Percentiles rank a stretch among this genome's conserved stretches.
These are phyloP conservation scores for Trichophyton schoenleinii DNA, from an alignment of 2,329 filamentous ascomycete species.

Conservation along the genomic window DNA sequence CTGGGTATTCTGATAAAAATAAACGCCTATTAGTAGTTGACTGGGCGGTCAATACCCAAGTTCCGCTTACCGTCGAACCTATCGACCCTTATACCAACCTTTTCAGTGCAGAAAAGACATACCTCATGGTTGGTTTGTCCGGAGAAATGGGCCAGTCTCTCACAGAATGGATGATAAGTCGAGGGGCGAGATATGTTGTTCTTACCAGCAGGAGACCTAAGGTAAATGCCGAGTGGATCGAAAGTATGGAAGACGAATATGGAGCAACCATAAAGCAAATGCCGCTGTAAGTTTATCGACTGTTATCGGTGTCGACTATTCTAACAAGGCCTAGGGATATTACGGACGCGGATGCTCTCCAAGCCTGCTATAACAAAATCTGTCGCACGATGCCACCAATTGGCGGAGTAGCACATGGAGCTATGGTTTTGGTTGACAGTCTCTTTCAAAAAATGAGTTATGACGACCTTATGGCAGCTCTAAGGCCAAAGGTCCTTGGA, in stretches of 20 bases:
- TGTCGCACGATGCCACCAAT: slow-evolving; percentile 18
- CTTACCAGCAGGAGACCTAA: slow-evolving; percentile 22
- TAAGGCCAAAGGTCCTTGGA: slow-evolving; percentile 32
- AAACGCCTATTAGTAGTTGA: neutral
- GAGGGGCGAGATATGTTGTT: slow-evolving; percentile 20
- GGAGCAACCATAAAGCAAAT: slow-evolving; percentile 2
- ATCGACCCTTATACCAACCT: neutral
- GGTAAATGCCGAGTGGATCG: slow-evolving; percentile 14
- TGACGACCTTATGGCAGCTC: slow-evolving; percentile 21
- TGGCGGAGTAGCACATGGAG: slow-evolving; percentile 20
- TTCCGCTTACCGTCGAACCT: neutral
- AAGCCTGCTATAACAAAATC: slow-evolving; percentile 4
- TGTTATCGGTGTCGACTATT: neutral
- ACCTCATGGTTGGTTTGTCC: slow-evolving; percentile 21
- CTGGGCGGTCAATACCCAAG: neutral
- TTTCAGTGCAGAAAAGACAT: slow-evolving; percentile 18
- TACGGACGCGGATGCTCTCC: slow-evolving; percentile 13
- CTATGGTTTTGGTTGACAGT: slow-evolving; percentile 28
- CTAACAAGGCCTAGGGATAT: slow-evolving; percentile 11
- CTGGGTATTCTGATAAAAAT: neutral
- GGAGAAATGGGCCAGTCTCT: slow-evolving; percentile 22
- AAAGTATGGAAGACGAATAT: neutral
- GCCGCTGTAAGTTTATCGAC: slow-evolving; percentile 4
- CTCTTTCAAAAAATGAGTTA: slow-evolving; percentile 23
- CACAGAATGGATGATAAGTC: slow-evolving; percentile 20